These are phyloP conservation scores for Calocybe gangraenosa DNA, from an alignment of 768 basidiomycete species.

Conservation along the genomic window DNA sequence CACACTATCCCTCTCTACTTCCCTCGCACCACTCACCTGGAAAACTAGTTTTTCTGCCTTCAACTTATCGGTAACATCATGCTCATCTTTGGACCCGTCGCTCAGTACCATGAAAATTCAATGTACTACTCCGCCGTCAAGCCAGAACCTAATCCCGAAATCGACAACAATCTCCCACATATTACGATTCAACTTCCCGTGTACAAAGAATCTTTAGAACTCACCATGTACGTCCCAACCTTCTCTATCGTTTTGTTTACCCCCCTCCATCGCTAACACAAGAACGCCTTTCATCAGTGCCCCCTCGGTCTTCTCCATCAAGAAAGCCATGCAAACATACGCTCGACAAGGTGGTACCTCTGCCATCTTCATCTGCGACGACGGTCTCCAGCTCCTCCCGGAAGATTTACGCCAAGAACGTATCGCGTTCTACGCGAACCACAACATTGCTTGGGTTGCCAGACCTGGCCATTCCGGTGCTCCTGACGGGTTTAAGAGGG, in stretches of 20 bases:
- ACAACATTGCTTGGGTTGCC: constrained; percentile 75
- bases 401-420: constrained; percentile 62
- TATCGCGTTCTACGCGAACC: constrained; percentile 73
- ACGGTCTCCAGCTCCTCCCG: constrained; percentile 69
- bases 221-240: constrained; percentile 63
- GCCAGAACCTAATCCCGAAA: constrained; percentile 60
- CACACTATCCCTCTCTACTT: constrained; percentile 3
- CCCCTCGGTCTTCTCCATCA: constrained; percentile 70
- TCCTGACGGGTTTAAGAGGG: constrained; percentile 88
- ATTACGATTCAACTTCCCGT: constrained; percentile 83
- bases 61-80: constrained; percentile 66
- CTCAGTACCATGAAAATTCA: constrained; percentile 82
- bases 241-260: not conserved
- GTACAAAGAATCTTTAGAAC: constrained; percentile 76
- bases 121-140: constrained; percentile 73
- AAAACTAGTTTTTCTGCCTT: constrained; percentile 65
- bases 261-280: not conserved
- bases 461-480: constrained; percentile 67
- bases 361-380: constrained; percentile 79
- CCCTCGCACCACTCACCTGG: not conserved
- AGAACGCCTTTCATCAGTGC: constrained; percentile 38
- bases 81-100: constrained; percentile 50
- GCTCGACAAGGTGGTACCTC: constrained; percentile 79
- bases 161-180: constrained; percentile 69
- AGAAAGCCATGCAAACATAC: constrained; percentile 84